Percentiles rank a stretch among this genome's conserved stretches.
phyloP scores from a whole-genome alignment of 306 rosid genomes.

The Prunus armeniaca region DNA sequence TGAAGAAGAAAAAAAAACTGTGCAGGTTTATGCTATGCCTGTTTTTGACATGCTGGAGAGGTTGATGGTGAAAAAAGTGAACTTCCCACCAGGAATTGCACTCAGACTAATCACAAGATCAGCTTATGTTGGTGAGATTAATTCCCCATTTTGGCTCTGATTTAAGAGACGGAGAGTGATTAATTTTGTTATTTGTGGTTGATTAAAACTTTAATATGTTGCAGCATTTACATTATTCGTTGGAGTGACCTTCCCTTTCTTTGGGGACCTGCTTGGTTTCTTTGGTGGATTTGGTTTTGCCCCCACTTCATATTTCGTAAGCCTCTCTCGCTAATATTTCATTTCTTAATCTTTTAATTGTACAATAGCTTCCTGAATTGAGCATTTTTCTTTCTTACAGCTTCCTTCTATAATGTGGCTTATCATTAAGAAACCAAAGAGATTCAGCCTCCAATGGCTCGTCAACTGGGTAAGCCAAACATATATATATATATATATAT shows the following conservation, averaged over 20 bases:
- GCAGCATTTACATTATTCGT: constrained; percentile 73
- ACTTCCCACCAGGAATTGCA: constrained; percentile 60
- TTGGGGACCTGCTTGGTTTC: constrained; percentile 95
- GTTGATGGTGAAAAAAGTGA: constrained; percentile 47
- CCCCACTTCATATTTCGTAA: constrained; percentile 81
- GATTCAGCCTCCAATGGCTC: constrained; percentile 77
- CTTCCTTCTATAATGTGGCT: constrained; percentile 95
- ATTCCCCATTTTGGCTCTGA: neutral
- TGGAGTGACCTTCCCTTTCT: constrained; percentile 89
- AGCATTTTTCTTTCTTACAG: constrained; percentile 33
- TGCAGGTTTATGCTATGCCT: constrained; percentile 90
- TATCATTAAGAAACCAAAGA: constrained; percentile 76
- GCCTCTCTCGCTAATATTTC: neutral
- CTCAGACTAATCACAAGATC: constrained; percentile 80
- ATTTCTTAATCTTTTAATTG: neutral
- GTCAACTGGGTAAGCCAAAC: constrained; percentile 75
- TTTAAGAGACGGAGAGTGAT: too few relatives aligned
- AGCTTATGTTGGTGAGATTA: constrained; percentile 61
- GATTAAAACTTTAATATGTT: neutral
- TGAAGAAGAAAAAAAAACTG: neutral
- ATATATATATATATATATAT: neutral
- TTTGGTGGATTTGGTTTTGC: constrained; percentile 96
- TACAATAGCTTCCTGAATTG: neutral
- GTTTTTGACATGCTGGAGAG: constrained; percentile 75
- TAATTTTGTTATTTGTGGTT: neutral